phyloP scores from a whole-genome alignment of 805 yeast genomes.

The Vanderwaltozyma polyspora region DNA sequence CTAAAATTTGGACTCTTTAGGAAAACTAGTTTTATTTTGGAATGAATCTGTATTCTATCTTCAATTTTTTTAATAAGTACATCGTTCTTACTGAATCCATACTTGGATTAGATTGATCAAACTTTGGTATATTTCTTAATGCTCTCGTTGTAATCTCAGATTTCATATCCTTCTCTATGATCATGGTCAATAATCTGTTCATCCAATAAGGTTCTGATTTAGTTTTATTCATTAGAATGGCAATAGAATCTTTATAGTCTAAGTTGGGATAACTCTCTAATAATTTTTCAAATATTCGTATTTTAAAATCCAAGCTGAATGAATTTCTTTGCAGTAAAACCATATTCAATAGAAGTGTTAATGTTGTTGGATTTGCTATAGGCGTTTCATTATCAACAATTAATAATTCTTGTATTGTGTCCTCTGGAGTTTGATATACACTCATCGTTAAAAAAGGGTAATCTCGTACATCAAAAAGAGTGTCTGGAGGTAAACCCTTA shows the following conservation, averaged over 20 bases:
- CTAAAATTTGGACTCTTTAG: no score
- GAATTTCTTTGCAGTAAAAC: slow-evolving; percentile 10
- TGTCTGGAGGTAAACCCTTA: slow-evolving; percentile 6
- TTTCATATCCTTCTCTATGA: no score
- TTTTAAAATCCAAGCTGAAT: slow-evolving; percentile 3
- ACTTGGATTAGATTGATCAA: no score
- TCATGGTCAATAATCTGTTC: no score
- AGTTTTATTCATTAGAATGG: no score
- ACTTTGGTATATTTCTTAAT: no score
- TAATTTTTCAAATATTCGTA: slow-evolving; percentile 8
- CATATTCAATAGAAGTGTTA: slow-evolving; percentile 19
- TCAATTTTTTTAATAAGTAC: no score
- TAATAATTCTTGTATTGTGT: slow-evolving; percentile 1
- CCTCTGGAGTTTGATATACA: slow-evolving; percentile 4
- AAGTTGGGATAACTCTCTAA: slow-evolving; percentile 3
- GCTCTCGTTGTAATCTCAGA: no score
- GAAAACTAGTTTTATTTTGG: no score
- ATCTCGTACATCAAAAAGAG: slow-evolving; percentile 13
- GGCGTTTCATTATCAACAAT: slow-evolving; percentile 6
- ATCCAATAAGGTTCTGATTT: no score
- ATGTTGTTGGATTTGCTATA: slow-evolving; percentile 13
- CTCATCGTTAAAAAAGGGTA: slow-evolving; percentile 17
- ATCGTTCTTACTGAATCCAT: no score
- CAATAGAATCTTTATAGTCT: slow-evolving; percentile 4
- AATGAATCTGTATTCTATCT: no score